A percentile compares a stretch with the other conserved stretches of the same genome.
Evolutionary conservation across 495 filamentous ascomycete genomes (phyloP).

Genomic region (Penicillium macrosclerotiorum): DNA sequence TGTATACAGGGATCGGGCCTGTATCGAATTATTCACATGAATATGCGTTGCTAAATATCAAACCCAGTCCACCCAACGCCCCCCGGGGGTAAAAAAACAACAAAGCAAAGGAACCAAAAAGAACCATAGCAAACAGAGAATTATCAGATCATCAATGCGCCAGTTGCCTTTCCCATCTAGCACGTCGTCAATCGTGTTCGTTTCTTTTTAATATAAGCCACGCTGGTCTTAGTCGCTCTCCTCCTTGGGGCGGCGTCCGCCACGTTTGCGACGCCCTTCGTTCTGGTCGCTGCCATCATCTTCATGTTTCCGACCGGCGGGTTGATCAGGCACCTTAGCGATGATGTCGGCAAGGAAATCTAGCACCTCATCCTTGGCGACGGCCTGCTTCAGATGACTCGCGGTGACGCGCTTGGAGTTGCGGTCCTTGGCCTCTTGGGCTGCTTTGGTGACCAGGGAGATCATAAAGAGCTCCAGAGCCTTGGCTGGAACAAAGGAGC

Average conservation of each 20-base stretch:
- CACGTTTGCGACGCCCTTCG: slow-evolving; percentile 49
- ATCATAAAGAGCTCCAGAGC: slow-evolving; percentile 98
- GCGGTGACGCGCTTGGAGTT: slow-evolving; percentile 87
- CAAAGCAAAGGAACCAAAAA: slow-evolving; percentile 2
- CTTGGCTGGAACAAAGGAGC: slow-evolving; percentile 55
- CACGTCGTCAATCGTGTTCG: slow-evolving; percentile 25
- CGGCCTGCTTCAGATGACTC: slow-evolving; percentile 84
- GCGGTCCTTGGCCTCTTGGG: slow-evolving; percentile 74
- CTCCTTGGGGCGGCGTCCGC: slow-evolving; percentile 47
- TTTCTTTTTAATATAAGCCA: slow-evolving; percentile 1
- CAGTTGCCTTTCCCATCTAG: slow-evolving; percentile 24
- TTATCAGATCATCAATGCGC: slow-evolving; percentile 18
- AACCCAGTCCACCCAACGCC: slow-evolving; percentile 34
- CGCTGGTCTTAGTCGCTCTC: slow-evolving; percentile 36
- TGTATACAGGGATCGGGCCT: not conserved
- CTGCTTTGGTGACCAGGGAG: slow-evolving; percentile 80
- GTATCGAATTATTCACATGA: slow-evolving; percentile 31
- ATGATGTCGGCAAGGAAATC: slow-evolving; percentile 95
- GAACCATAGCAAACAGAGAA: slow-evolving; percentile 5
- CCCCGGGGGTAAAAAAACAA: slow-evolving; percentile 6
- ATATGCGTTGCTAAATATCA: slow-evolving; percentile 31
- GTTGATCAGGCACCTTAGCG: slow-evolving; percentile 74
- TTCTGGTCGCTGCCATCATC: slow-evolving; percentile 51
- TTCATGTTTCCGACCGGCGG: slow-evolving; percentile 53
- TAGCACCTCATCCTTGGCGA: slow-evolving; percentile 80